Base-by-base conservation (phyloP, 768 basidiomycete species). In the Rhizopogon vulgaris region DNA sequence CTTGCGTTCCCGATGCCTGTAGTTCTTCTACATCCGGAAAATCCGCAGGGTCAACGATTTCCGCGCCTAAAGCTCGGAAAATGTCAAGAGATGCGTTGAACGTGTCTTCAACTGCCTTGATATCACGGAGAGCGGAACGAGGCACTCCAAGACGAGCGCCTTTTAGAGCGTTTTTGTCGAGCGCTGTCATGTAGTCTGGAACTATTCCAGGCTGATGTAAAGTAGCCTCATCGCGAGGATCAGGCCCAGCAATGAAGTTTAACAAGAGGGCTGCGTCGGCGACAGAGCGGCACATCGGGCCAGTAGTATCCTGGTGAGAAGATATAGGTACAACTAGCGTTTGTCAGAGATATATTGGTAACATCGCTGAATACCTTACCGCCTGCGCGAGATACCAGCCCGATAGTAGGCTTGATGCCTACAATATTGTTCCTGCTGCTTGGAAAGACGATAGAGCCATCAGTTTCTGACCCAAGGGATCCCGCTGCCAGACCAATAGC, bases 81-180 rank as follows among this genome's bases (percentile, higher is more conserved):
- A 66, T 60, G 36, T 67, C 66, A 18, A 79, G 54, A 3, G 73
- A 68, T 3, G 61, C 64, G 37, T 73, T 61, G 59, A 78, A 78
- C 36, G 68, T 71, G 1, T 67, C 52, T 4, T 65, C 48, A 27
- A 69, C 59, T 6, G 47, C 58, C 50, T 47, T 50, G n/a, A 49
- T 57, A 30, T 63, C 56, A 6, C 58, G 41, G 22, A 68, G 51
- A 40, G 72, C 61, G 25, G 57, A 48, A 9, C 79, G 69, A 0
- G 78, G 81, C 0, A 83, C 79, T 7, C 82, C 82, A 40, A 83
- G 74, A 11, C 79, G 70, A 52, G 71, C 76, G 8, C 81, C 80
- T 37, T 55, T 63, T 6, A 86, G 65, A 0, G 78, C 77, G 28
- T 77, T 63, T 34, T 64, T 63, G 41, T 73, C 68, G 4, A 86